phyloP scores from a whole-genome alignment of 1,139 yeast genomes.

The Taphrina wiesneri region DNA sequence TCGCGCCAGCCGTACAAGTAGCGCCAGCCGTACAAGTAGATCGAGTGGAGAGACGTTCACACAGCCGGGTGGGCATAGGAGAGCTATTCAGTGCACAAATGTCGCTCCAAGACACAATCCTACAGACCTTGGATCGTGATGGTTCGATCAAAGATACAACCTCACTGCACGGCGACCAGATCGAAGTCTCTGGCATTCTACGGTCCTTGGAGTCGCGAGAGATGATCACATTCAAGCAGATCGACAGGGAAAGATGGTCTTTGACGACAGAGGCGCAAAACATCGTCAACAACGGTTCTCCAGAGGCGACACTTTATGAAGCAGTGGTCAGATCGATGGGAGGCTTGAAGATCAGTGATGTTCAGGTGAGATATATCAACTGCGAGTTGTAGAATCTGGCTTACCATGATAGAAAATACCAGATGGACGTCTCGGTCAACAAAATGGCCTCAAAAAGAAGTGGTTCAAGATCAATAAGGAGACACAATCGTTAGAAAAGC shows the following conservation, averaged over 20 bases:
- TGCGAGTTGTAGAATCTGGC: background rate
- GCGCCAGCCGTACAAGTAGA: too few species aligned
- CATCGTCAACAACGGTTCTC: conserved; percentile 77
- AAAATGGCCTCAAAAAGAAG: conserved; percentile 96
- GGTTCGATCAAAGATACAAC: conserved; percentile 22
- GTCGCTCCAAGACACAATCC: conserved; percentile 24
- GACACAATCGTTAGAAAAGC: conserved; percentile 71
- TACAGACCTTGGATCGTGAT: conserved; percentile 26
- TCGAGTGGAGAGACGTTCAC: background rate
- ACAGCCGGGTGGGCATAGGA: too few species aligned
- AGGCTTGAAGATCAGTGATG: conserved; percentile 80
- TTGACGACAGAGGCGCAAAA: conserved; percentile 80
- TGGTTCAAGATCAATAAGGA: conserved; percentile 76
- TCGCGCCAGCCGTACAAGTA: too few species aligned
- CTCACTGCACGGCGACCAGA: conserved; percentile 9
- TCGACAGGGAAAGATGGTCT: conserved; percentile 72
- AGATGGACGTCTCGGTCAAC: conserved; percentile 89
- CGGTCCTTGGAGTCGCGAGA: conserved; percentile 82
- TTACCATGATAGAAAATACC: conserved; percentile 50
- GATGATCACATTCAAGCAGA: conserved; percentile 72
- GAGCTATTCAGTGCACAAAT: background rate
- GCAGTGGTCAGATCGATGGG: conserved; percentile 74
- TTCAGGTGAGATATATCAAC: conserved; percentile 47
- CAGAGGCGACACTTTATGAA: conserved; percentile 77
- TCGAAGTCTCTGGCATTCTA: conserved; percentile 57